Conservation (phyloP, 306 rosid species). For the Cucurbita ficifolia region DNA sequence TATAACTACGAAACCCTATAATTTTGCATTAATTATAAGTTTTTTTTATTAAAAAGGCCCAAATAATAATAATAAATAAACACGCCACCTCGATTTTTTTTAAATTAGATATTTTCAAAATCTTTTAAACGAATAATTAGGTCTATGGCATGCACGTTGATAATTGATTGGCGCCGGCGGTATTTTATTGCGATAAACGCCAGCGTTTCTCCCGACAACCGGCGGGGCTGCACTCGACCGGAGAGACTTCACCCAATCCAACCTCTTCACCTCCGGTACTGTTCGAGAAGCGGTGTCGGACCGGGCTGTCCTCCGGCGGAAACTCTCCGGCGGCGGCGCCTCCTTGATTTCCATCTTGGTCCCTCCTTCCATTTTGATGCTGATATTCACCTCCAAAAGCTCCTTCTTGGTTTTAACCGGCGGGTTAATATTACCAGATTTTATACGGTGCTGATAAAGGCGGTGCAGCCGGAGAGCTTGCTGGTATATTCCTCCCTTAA, state of each 20-base stretch:
- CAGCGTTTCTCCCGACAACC: background rate
- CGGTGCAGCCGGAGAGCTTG: conserved; percentile 50
- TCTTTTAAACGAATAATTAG: background rate
- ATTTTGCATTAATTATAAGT: too few relatives aligned
- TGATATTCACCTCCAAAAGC: conserved; percentile 44
- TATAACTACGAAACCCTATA: too few relatives aligned
- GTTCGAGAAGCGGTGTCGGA: background rate
- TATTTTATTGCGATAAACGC: background rate
- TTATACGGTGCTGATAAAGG: conserved; percentile 31
- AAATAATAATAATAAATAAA: too few relatives aligned
- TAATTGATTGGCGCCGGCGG: background rate
- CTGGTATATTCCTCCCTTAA: conserved; percentile 41
- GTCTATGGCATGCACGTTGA: background rate
- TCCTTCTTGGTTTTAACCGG: background rate
- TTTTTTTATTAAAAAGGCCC: too few relatives aligned
- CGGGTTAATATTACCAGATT: background rate
- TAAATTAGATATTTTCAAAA: background rate
- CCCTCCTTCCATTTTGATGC: conserved; percentile 49
- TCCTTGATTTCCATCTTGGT: conserved; percentile 45
- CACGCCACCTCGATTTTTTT: too few relatives aligned
- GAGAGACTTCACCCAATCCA: conserved; percentile 52
- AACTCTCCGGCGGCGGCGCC: conserved; percentile 1
- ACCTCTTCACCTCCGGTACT: conserved; percentile 11
- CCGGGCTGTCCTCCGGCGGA: conserved; percentile 5
- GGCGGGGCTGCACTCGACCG: conserved; percentile 19